Conservation (phyloP, 257 asterid genomes). For the Haberlea rhodopensis region DNA sequence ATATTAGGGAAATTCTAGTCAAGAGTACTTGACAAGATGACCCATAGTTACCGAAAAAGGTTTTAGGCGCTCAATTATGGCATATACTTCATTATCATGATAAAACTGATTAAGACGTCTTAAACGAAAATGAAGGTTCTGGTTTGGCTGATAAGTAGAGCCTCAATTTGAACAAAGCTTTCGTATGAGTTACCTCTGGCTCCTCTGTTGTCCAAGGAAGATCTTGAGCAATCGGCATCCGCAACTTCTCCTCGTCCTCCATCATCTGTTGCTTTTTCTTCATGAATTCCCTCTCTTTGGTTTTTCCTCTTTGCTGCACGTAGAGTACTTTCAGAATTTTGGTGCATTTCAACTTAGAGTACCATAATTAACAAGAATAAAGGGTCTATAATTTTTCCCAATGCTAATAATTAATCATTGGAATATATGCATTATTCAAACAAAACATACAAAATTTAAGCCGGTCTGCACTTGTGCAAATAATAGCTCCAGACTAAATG, state of each 20-base stretch:
- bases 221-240: conserved; percentile 91
- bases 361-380: conserved; percentile 3
- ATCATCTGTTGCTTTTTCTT: conserved; percentile 68
- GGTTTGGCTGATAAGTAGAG: neutral
- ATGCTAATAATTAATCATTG: neutral
- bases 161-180: neutral
- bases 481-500: neutral
- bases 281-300: conserved; percentile 76
- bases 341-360: conserved; percentile 18
- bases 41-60: neutral
- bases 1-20: neutral
- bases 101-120: neutral
- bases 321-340: conserved; percentile 22
- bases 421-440: too few relatives aligned
- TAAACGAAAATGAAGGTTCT: neutral
- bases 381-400: neutral
- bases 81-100: neutral
- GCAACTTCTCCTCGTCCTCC: conserved; percentile 79
- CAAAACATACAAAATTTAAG: neutral
- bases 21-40: neutral
- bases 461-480: neutral
- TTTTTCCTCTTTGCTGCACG: conserved; percentile 80
- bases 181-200: conserved; percentile 65
- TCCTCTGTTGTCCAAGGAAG: conserved; percentile 98
- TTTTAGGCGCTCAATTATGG: neutral